Evolutionary conservation across 1,139 yeast species (phyloP), one percentile per base, ranked within the genome.

Genomic region (Kazachstania sp.): DNA sequence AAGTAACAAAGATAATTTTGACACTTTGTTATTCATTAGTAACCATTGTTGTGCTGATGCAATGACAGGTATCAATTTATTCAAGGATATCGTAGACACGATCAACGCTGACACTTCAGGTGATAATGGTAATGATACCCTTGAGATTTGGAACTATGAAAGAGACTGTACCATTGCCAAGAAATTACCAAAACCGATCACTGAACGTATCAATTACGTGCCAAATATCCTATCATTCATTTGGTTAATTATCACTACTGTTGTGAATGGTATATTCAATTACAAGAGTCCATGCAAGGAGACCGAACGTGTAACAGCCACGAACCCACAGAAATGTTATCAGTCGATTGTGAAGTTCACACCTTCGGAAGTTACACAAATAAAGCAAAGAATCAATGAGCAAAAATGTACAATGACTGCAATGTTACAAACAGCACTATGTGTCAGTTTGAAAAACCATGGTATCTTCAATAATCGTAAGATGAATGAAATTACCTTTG

Each of bases 31-130:
- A 28, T 54, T 49, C 37, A 43, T 60, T 31, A 54, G 60, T 37
- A 58, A 60, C 39, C 64, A 60, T 47, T 50, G 55, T 40, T 49
- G 52, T 36, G 50, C 57, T 9, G 64, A 60, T 45, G 64, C 58
- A 5, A 49, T 47, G 19, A 55, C 56, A 23, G 54, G 55, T 40
- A 45, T 54, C 8, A 57, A 58, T 46, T 43, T 60, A 26, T 52
- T 58, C 31, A 49, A 54, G 39, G 63, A 57, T 41, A 41, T 60
- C 16, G 44, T 47, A 6, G 39, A 38, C 3, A 43, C 40, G 3
- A 28, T 58, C 15, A 46, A 50, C 31, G 13, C 4, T 12, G 16
- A 18, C 15, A 23, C 18, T n/a, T 3, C 30, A 6, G 12, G 3
- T 31, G 16, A 16, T 7, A 13, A n/a, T n/a, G n/a, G n/a, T n/a